phyloP scores from a whole-genome alignment of 2,329 filamentous ascomycete species.

The Ceratocystis lukuohia region DNA sequence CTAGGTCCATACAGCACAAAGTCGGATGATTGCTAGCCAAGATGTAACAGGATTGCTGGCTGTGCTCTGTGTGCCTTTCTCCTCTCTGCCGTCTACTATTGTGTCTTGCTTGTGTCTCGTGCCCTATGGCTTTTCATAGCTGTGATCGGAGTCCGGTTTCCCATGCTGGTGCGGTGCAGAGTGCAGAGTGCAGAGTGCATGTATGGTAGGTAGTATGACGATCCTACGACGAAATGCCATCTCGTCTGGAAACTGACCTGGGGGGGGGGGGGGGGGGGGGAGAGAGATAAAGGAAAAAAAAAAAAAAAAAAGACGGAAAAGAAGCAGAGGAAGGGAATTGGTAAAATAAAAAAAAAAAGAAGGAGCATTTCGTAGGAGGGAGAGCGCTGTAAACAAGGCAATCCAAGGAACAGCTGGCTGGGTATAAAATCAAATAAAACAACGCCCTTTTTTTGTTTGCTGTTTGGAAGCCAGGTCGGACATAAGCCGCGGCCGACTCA shows the following conservation, averaged over 20 bases:
- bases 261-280: no score
- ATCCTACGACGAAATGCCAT: background rate
- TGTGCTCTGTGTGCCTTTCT: background rate
- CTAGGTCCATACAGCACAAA: background rate
- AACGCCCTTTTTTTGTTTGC: background rate
- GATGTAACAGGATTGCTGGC: background rate
- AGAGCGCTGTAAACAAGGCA: no score
- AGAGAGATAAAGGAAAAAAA: no score
- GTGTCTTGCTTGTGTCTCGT: no score
- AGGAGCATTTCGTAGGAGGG: background rate
- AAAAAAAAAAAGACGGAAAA: no score
- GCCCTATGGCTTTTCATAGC: background rate
- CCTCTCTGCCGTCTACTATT: background rate
- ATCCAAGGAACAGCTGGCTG: no score
- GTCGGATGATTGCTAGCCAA: background rate
- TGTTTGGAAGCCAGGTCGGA: background rate
- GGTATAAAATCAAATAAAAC: background rate
- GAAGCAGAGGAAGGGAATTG: no score
- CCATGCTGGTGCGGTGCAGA: background rate
- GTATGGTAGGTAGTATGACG: background rate
- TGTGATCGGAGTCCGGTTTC: background rate
- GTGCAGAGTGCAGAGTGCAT: background rate
- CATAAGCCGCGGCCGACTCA: background rate
- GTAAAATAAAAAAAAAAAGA: background rate
- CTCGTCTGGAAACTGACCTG: background rate